These are phyloP conservation scores for Macrophomina phaseolina DNA, from an alignment of 2,329 filamentous ascomycete genomes.

Conservation along the genomic window DNA sequence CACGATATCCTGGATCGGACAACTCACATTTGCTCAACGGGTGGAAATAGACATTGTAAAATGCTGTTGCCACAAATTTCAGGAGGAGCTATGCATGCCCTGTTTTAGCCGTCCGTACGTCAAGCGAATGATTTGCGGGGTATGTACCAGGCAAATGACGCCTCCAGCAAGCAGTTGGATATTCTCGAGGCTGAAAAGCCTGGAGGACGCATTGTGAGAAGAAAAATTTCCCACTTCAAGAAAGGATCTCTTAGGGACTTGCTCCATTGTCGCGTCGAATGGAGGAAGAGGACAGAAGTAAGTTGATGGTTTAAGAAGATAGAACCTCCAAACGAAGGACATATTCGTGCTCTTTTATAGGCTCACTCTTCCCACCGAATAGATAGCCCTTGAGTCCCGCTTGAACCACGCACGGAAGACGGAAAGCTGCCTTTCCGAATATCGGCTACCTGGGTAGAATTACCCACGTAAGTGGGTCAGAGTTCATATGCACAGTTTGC, in stretches of 20 bases:
- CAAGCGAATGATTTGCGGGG: no score
- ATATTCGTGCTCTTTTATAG: no score
- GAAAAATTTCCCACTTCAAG: background rate
- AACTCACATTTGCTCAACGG: slow-evolving; percentile 44
- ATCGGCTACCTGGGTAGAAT: background rate
- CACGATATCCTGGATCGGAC: background rate
- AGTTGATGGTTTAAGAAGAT: no score
- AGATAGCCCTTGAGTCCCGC: no score
- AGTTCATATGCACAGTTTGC: background rate
- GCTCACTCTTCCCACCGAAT: no score
- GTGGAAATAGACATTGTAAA: slow-evolving; percentile 52
- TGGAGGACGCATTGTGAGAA: background rate
- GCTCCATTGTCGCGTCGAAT: background rate
- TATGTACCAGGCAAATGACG: background rate
- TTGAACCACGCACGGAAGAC: background rate
- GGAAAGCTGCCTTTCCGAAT: background rate
- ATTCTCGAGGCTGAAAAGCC: background rate
- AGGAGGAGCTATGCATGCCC: background rate
- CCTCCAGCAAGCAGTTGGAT: background rate
- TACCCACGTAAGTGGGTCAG: background rate
- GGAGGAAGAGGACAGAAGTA: background rate
- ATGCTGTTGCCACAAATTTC: slow-evolving; percentile 3
- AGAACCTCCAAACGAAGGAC: no score
- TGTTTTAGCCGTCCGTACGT: background rate
- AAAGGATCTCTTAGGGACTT: background rate